These are phyloP conservation scores for Xylaria hypoxylon DNA, from an alignment of 2,329 filamentous ascomycete genomes.

Conservation along the genomic window DNA sequence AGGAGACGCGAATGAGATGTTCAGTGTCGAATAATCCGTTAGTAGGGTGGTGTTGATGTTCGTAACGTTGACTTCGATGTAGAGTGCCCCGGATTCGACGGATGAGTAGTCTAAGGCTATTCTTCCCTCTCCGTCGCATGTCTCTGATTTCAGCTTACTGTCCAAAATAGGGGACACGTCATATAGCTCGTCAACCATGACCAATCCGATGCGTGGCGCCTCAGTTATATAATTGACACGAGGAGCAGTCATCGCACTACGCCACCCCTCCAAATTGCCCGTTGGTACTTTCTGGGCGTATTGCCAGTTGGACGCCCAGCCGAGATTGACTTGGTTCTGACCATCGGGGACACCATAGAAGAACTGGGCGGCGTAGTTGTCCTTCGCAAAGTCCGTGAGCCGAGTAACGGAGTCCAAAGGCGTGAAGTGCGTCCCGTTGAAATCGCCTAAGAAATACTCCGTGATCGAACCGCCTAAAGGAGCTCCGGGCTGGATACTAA, in stretches of 20 bases:
- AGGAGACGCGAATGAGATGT: conserved; percentile 65
- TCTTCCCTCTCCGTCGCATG: conserved; percentile 60
- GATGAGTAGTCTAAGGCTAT: conserved; percentile 63
- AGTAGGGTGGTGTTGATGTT: conserved; percentile 45
- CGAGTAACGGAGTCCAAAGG: conserved; percentile 56
- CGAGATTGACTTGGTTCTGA: conserved; percentile 60
- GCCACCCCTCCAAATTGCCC: conserved; percentile 63
- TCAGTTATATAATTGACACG: conserved; percentile 64
- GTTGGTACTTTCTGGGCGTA: conserved; percentile 67
- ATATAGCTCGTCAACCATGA: conserved; percentile 63
- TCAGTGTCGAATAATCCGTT: conserved; percentile 53
- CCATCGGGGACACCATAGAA: conserved; percentile 60
- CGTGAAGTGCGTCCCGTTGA: conserved; percentile 73
- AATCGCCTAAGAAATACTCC: conserved; percentile 68
- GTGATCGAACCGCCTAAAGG: conserved; percentile 66
- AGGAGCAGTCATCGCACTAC: conserved; percentile 64
- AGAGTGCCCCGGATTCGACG: conserved; percentile 63
- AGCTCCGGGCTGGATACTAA: conserved; percentile 69
- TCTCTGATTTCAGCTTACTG: conserved; percentile 56
- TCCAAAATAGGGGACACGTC: conserved; percentile 62
- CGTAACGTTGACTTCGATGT: conserved; percentile 64
- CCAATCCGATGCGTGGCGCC: conserved; percentile 62
- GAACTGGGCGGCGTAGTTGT: conserved; percentile 69
- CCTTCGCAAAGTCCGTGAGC: conserved; percentile 61
- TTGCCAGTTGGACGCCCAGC: conserved; percentile 71